Evolutionary conservation across 768 basidiomycete genomes (phyloP).

Genomic region (Lyophyllum semitale): DNA sequence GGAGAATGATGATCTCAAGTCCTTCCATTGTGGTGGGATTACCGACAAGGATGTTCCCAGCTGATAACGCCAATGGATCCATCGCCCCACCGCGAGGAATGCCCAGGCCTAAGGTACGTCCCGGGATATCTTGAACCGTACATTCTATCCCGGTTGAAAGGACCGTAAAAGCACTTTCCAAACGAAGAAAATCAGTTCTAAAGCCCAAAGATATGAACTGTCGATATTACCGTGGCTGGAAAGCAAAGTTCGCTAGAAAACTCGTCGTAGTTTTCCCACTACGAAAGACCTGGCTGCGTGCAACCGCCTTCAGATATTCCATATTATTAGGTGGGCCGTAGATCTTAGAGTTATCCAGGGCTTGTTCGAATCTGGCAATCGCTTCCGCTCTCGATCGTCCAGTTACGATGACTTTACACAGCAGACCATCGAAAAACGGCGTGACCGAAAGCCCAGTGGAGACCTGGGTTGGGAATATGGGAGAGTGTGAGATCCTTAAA

Average conservation of each 20-base stretch:
- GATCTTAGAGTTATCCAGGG: slow-evolving; percentile 42
- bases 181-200: background rate
- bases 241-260: slow-evolving; percentile 48
- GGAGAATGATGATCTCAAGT: slow-evolving; percentile 53
- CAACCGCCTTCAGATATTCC: slow-evolving; percentile 48
- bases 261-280: slow-evolving; percentile 47
- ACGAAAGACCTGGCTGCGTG: slow-evolving; percentile 37
- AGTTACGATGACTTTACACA: slow-evolving; percentile 61
- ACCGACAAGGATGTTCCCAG: slow-evolving; percentile 60
- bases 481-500: background rate
- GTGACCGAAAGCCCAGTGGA: slow-evolving; percentile 53
- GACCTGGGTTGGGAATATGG: slow-evolving; percentile 30
- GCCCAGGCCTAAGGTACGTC: slow-evolving; percentile 53
- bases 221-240: slow-evolving; percentile 36
- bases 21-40: slow-evolving; percentile 53
- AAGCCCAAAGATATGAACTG: slow-evolving; percentile 10
- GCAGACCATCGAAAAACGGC: slow-evolving; percentile 57
- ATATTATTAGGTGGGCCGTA: slow-evolving; percentile 65
- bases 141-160: slow-evolving; percentile 56
- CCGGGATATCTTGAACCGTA: slow-evolving; percentile 60
- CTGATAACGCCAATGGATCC: slow-evolving; percentile 57
- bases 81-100: slow-evolving; percentile 67
- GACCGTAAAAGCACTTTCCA: slow-evolving; percentile 50
- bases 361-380: slow-evolving; percentile 38
- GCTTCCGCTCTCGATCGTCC: slow-evolving; percentile 48